Evolutionary conservation across 169 alveolate genomes (phyloP), one percentile per base, ranked within the genome.

Genomic region (Plasmodium sp.): DNA sequence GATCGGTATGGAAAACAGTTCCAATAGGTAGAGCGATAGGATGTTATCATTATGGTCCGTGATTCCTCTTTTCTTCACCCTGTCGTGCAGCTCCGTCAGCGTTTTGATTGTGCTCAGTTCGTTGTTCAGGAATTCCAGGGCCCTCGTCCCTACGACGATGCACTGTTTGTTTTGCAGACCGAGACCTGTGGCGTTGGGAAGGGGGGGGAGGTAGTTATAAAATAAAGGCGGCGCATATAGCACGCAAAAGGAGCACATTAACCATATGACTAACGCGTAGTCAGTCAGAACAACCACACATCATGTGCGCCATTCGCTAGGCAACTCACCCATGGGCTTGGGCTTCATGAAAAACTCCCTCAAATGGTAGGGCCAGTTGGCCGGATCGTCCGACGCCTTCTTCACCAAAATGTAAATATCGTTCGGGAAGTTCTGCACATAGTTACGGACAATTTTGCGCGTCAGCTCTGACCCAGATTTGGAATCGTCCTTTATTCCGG

Each of bases 401-500:
- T 97, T 97, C 31, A 97, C 99, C 81, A 97, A 93, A 31, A 97
- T 95, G 85, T 97, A 97, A 77, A 97, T 93, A 79, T 97, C 99
- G 88, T 97, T 97, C n/a, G 99, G 99, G 92, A 97, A 97, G 83
- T 96, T 96, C 39, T 93, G 93, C 45, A 97, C 99, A 92, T 97
- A 97, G 82, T 96, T 95, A 18, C 98, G 93, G 31, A 97, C 99
- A 72, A 97, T 98, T 80, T 93, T 77, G 18, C 98, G 85, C 41
- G 99, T 97, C 39, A 97, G 92, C 72, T 96, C 97, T 12, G 99
- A 98, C 3, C 99, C 99, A 12, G 94, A 96, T 67, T 97, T 97
- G 27, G 99, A 96, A 95, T 97, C 99, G 81, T 97, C 99, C 73
- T 97, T 97, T 77, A 97, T 95, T 5, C 99, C 99, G 2, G 99